phyloP scores from a whole-genome alignment of 2,329 filamentous ascomycete species.

The Pyrenochaeta sp. region DNA sequence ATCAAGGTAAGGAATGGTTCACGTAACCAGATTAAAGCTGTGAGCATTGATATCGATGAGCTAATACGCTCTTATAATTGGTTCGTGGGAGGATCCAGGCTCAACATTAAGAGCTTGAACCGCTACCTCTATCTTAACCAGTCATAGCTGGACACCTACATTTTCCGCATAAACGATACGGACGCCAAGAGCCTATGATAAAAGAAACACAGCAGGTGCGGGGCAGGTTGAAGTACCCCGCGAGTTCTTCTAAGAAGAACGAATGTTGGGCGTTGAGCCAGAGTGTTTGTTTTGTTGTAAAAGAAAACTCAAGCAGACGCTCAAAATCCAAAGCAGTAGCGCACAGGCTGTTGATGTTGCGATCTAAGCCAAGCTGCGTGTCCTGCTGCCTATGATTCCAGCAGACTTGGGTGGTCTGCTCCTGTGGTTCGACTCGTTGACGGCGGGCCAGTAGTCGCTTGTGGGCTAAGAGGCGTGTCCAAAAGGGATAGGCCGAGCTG shows the following conservation, averaged over 20 bases:
- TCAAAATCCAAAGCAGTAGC: conserved; percentile 61
- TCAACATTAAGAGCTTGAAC: too few relatives aligned
- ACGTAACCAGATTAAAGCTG: too few relatives aligned
- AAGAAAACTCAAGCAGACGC: conserved; percentile 75
- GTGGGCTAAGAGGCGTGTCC: conserved; percentile 34
- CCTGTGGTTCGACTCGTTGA: conserved; percentile 19
- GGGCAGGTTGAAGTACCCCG: conserved; percentile 72
- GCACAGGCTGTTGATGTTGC: conserved; percentile 71
- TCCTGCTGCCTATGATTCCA: conserved; percentile 39
- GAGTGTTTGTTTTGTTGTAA: conserved; percentile 79
- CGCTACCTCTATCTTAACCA: too few relatives aligned
- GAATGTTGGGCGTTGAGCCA: conserved; percentile 80
- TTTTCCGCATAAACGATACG: conserved; percentile 18
- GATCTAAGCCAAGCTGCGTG: conserved; percentile 61
- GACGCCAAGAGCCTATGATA: conserved; percentile 21
- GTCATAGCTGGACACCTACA: conserved; percentile 19
- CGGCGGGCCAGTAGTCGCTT: conserved; percentile 29
- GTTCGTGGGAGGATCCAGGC: too few relatives aligned
- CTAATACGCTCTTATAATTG: too few relatives aligned
- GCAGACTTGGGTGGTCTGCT: conserved; percentile 31
- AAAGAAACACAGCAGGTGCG: conserved; percentile 42
- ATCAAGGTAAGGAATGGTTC: too few relatives aligned
- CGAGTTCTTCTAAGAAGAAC: conserved; percentile 48
- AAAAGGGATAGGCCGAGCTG: conserved; percentile 29
- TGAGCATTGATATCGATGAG: too few relatives aligned